Base-by-base conservation (phyloP, 345 rosid species). In the Hypericum perforatum region DNA sequence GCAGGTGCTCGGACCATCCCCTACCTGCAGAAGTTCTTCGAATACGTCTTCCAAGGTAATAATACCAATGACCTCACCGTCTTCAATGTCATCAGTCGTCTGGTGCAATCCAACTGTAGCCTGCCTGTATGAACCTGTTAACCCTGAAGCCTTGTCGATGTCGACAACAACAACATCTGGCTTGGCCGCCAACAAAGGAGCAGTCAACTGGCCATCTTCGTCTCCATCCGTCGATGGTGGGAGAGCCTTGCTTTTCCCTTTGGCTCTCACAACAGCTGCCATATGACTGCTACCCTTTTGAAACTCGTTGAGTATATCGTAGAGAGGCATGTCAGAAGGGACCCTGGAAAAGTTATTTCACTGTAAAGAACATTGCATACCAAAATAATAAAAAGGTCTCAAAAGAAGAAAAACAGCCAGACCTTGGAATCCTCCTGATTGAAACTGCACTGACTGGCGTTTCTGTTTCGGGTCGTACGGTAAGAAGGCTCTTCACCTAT, bases 211-310 rank as follows among this genome's bases (percentile, higher is more conserved):
- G 15, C 70, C 72, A 7, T 47, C 6, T 45, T 64, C 70, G 59
- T 63, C 87, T 49, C 70, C 82, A 39, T 59, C 71, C 11, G 47
- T 43, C 41, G 70, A 59, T 12, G 72, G 62, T 11, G 58, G 72
- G 70, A 61, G 67, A 58, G 54, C 59, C 75, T 77, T 81, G 63
- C 39, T 55, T 68, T 81, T 87, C 41, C 76, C 85, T 49, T 78
- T 85, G 43, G 76, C 74, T 71, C 76, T 85, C 58, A 88, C 98
- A 63, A 92, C 95, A 61, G 98, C 98, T 16, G 98, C 98, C 98
- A 92, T 92, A 65, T 92, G 98, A 73, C 98, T 92, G 76, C 98
- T 92, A 10, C 98, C 98, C 73, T 92, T 88, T 67, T 92, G 98
- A 71, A 92, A 92, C 74, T 92, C 98, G 15, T 92, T 92, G 56